A percentile compares a stretch with the other conserved stretches of the same genome.
phyloP scores from a whole-genome alignment of 139 green algal species.

The Pseudopediastrum boryanum region DNA sequence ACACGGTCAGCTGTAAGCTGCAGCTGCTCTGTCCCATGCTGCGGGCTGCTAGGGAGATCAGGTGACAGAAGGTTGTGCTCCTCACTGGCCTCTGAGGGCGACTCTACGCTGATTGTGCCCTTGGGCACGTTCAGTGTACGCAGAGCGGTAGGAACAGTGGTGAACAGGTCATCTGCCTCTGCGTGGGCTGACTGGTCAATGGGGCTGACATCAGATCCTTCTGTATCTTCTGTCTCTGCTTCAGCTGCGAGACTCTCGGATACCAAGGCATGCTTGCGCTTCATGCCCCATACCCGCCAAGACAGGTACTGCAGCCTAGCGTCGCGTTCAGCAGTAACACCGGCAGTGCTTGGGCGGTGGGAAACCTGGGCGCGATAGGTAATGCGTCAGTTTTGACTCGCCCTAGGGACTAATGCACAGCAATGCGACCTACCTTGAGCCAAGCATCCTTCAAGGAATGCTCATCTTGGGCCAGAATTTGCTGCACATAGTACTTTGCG shows the following conservation, averaged over 20 bases:
- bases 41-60: constrained; percentile 22
- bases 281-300: constrained; percentile 89
- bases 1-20: constrained; percentile 13
- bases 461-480: constrained; percentile 79
- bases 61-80: constrained; percentile 14
- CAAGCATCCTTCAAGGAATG: constrained; percentile 74
- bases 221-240: constrained; percentile 23
- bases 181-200: background rate
- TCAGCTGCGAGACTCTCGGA: background rate
- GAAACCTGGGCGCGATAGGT: constrained; percentile 17
- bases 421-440: constrained; percentile 72
- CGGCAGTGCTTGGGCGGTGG: constrained; percentile 1
- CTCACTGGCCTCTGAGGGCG: background rate
- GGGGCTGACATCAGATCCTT: constrained; percentile 18
- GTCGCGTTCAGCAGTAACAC: constrained; percentile 61
- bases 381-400: no score
- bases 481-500: constrained; percentile 80
- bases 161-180: background rate
- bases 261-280: constrained; percentile 52
- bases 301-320: constrained; percentile 81
- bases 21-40: background rate
- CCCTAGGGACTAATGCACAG: no score
- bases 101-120: constrained; percentile 8
- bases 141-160: no score
- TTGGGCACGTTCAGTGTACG: no score